Conservation (phyloP, 2,329 filamentous ascomycete genomes). For the Botrytis sinoallii region DNA sequence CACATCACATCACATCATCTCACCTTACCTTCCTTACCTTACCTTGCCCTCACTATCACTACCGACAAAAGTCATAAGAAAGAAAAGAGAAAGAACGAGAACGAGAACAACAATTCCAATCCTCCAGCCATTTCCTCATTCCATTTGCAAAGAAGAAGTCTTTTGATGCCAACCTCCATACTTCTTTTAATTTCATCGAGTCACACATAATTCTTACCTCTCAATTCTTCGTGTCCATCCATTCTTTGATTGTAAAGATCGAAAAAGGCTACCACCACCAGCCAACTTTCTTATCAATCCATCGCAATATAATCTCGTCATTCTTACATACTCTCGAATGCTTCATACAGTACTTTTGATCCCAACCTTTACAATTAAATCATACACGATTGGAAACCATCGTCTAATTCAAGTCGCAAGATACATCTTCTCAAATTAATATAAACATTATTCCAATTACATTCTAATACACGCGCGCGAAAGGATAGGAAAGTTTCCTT, state of each 20-base stretch:
- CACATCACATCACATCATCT: background rate
- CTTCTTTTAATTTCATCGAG: background rate
- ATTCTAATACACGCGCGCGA: slow-evolving; percentile 17
- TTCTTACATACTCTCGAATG: background rate
- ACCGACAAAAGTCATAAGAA: background rate
- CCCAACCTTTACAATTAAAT: background rate
- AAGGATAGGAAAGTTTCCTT: background rate
- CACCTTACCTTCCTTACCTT: background rate
- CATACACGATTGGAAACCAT: background rate
- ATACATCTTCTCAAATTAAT: background rate
- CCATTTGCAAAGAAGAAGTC: background rate
- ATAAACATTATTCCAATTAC: background rate
- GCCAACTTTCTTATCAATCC: slow-evolving; percentile 4
- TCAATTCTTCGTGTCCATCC: background rate
- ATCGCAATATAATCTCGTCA: background rate
- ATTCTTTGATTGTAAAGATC: background rate
- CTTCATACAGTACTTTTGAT: background rate
- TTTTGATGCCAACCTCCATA: background rate
- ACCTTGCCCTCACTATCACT: background rate
- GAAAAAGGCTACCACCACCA: background rate
- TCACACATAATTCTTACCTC: background rate
- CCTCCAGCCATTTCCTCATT: background rate
- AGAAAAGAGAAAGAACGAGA: background rate
- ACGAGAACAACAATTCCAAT: background rate
- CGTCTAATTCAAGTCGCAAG: background rate